Base-by-base conservation (phyloP, 2,329 filamentous ascomycete genomes). In the Colletotrichum cordylinicola region DNA sequence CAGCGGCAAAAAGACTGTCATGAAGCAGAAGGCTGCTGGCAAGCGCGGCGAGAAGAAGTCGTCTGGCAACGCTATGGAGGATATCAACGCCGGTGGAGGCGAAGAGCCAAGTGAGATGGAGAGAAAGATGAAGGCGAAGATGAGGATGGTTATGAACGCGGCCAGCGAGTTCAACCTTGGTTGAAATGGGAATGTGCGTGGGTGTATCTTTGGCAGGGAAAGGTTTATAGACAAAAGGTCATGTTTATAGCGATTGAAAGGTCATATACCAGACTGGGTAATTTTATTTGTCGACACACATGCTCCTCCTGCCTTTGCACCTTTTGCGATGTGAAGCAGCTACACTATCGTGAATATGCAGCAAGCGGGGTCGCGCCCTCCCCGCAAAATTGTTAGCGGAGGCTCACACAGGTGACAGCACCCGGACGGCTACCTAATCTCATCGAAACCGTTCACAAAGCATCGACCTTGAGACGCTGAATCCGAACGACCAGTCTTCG, bases 131-230 rank as follows among this genome's bases (percentile, higher is more conserved):
- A 86, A 92, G 85, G 90, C 90, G 86, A 93, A 91, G 85, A 91
- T 92, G 82, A 87, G 88, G 84, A 85, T 88, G 74, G 86, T 88
- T 79, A 90, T 90, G 85, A 86, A 88, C 79, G 88, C 87, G 75
- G 90, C 91, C 24, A 88, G 89, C 78, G 93, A 94, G 85, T 94
- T 94, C 81, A 94, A 94, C 82, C 90, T 94, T 82, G 92, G 92
- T 18, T 93, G 56, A 85, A 71, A 70, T 64, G 67, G 72, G 66
- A 24, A 33, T 72, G 24, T 60, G 29, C 58, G 29, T 21, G 37
- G 13, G 24, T 58, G 55, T 4, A 31, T 37, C 13, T 35, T 62
- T 29, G 35, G 21, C 52, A 60, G 65, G 58, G 29, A 18, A 33
- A 67, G 70, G 70, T 21, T 71, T n/a, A 74, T 76, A 76, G 70